Evolutionary conservation across 1,139 yeast species (phyloP), one percentile per base, ranked within the genome.

Genomic region (Blastobotrys niveus): DNA sequence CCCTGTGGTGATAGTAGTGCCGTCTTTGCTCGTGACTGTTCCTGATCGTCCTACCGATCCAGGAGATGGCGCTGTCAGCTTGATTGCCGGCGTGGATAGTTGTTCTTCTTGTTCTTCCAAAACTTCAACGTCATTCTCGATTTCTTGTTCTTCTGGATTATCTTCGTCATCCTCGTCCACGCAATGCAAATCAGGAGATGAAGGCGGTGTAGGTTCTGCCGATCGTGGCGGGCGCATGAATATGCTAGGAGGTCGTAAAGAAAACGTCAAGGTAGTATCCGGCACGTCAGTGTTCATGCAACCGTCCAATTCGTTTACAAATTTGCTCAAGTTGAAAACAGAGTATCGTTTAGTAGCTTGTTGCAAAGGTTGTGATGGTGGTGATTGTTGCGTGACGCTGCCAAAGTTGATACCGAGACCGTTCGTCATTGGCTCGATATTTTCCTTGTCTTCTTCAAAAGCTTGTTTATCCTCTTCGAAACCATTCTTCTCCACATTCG

Each of bases 171-270:
- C 35, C 20, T 33, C 36, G n/a, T 6, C 9, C 7, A 19, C n/a
- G 18, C 26, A 21, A 33, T 33, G 14, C 24, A 30, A 30, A 17
- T 30, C 12, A 5, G 34, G 34, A 5, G 18, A 9, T 12, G 34
- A 21, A 29, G 14, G 34, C 20, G 20, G 4, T 19, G 9, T n/a
- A 3, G 6, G 2, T 4, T 17, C 34, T 4, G 14, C 3, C 2
- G 30, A 3, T 37, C 34, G 20, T 17, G 43, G 32, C 6, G 44
- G 40, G 21, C 31, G 26, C 9, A 41, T 15, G 9, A 34, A 27
- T 20, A 41, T 34, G 5, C 36, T 29, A 12, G 44, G 44, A 4
- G 44, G 44, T 25, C 44, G 34, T 9, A 7, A 14, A 5, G 32
- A 15, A 40, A 40, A 40, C 15, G 33, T 17, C 17, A 41, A 18